Evolutionary conservation across 305 asterid species (phyloP), one percentile per base, ranked within the genome.

Genomic region (Petunia hybrid): DNA sequence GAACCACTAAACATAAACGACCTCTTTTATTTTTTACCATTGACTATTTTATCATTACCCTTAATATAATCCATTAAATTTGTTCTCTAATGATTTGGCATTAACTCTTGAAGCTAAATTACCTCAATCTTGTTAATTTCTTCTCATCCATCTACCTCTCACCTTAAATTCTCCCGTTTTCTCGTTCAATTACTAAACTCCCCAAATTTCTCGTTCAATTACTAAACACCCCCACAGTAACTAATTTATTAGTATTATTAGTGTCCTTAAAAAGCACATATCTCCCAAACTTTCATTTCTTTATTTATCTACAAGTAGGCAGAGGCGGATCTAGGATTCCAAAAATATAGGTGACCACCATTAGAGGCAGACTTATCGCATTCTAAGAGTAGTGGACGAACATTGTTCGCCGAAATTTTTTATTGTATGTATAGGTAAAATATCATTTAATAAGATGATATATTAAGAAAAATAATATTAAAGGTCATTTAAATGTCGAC

Each of bases 111-210:
- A 73, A 51, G 46, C 35, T 12, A 51, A 14, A 51, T 73, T 51
- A 73, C 12, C 4, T 6, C 51, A 51, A 73, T 73, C 46, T 36
- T 51, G 3, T 36, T 73, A 22, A 22, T 74, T 36, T 38, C 51
- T 73, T 46, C 31, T 35, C 16, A 35, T 71, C 62, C 45, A 71
- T 0, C 56, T 22, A 56, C 13, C 14, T 13, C 43, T 68, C 9
- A 68, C 76, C 57, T 43, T 69, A 69, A 51, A 74, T 53, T 74
- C 4, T 46, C n/a, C 64, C 64, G 8, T 14, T 51, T 35, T 51
- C 4, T 51, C 63, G 13, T 73, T 51, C 12, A 36, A 51, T 73
- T 73, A 73, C 63, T 73, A 45, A 71, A 51, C 22, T 46, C 22
- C 40, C 57, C 22, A 22, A 22, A 22, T 22, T 22, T 22, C 22